Evolutionary conservation across 495 filamentous ascomycete species (phyloP), one percentile per base, ranked within the genome.

Genomic region (Xylaria telfairii): DNA sequence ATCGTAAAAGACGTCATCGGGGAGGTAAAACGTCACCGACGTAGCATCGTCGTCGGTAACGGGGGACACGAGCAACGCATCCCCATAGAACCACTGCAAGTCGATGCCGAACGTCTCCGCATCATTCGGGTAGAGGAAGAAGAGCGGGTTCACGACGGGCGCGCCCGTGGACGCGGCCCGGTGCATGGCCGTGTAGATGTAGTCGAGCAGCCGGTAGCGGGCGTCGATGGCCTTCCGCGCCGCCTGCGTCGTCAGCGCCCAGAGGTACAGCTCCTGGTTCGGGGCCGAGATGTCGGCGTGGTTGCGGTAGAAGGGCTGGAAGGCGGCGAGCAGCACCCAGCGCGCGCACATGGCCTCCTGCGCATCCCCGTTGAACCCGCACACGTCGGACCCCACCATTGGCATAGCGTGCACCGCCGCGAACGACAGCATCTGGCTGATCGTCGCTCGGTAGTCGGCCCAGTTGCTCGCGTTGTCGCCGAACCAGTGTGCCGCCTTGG

Each of bases 351-450:
- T 89, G 56, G 88, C 81, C 77, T 94, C 92, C n/a, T 87, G 93
- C 1, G 92, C 92, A 74, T 88, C 85, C 21, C 84, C 85, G 24
- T 80, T 89, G 69, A 91, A 96, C 0, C 93, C 93, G 77, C 93
- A 96, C n/a, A 94, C 89, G 76, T 97, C 93, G 2, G 90, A 87
- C n/a, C 93, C 93, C 4, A 93, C 90, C 90, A 97, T 81, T 44
- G 92, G 92, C 10, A 95, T 79, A 74, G 94, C 92, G 86, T 91
- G 95, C 73, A 96, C 87, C 4, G 92, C 87, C 0, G 90, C 88
- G 74, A 95, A 96, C 19, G 88, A 85, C 12, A 96, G 81, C 76
- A 93, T 85, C 68, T 88, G 86, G 10, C 86, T 75, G 75, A 97
- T 94, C n/a, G 87, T 89, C 41, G 81, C 78, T 12, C 89, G 87